Evolutionary conservation across 176 grass and related monocot genomes (phyloP).

Genomic region (Cymbopogon citratus): DNA sequence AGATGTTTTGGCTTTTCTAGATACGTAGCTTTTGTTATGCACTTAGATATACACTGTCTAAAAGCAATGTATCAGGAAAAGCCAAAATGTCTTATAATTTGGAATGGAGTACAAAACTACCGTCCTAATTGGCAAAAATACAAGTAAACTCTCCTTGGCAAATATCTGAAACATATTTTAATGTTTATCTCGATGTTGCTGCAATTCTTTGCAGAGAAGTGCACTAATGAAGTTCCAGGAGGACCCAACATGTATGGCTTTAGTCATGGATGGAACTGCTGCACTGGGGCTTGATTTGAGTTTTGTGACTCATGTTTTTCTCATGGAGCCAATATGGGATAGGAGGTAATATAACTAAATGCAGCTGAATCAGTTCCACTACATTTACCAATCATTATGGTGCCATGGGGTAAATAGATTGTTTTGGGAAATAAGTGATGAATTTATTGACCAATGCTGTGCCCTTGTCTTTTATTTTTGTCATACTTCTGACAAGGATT

Average conservation of each 20-base stretch:
- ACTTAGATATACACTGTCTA: no score
- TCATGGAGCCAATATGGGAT: slow-evolving; percentile 99
- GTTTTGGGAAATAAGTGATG: not conserved
- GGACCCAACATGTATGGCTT: slow-evolving; percentile 81
- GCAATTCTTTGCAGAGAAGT: slow-evolving; percentile 58
- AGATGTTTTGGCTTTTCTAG: no score
- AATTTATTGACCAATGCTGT: not conserved
- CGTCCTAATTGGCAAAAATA: not conserved
- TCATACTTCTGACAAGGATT: not conserved
- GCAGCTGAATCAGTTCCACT: not conserved
- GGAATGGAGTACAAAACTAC: not conserved
- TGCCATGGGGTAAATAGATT: not conserved
- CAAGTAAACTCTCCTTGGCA: not conserved
- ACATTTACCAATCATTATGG: not conserved
- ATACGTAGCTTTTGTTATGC: no score
- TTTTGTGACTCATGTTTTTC: slow-evolving; percentile 84
- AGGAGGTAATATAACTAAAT: slow-evolving; percentile 56
- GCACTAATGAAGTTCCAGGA: slow-evolving; percentile 72
- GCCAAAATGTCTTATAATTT: no score
- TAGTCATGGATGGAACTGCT: slow-evolving; percentile 97
- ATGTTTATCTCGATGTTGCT: slow-evolving; percentile 11
- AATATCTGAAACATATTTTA: slow-evolving; percentile 11
- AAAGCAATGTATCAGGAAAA: not conserved
- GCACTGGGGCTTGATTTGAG: slow-evolving; percentile 95
- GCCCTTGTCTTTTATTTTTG: not conserved